phyloP scores from a whole-genome alignment of 495 filamentous ascomycete genomes.

The Pseudoneurospora amorphoporcata region DNA sequence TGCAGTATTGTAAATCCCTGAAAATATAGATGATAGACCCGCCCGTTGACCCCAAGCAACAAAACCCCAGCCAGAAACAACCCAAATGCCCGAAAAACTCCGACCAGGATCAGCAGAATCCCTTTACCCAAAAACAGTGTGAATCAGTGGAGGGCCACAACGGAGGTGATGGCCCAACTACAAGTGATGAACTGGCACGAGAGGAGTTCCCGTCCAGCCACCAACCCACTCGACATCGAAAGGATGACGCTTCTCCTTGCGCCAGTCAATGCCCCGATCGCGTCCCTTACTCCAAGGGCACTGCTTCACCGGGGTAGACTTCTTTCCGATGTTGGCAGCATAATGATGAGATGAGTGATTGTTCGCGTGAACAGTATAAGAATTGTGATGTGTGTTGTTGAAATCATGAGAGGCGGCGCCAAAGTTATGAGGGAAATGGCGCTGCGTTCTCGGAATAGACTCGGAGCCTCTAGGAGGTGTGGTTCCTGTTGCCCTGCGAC shows the following conservation, averaged over 20 bases:
- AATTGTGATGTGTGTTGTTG: slow-evolving; percentile 13
- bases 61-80: slow-evolving; percentile 8
- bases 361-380: slow-evolving; percentile 12
- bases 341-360: slow-evolving; percentile 18
- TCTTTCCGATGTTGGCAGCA: slow-evolving; percentile 8
- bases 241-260: slow-evolving; percentile 52
- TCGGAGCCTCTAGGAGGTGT: slow-evolving; percentile 33
- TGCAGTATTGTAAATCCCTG: slow-evolving; percentile 13
- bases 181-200: slow-evolving; percentile 37
- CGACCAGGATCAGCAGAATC: slow-evolving; percentile 20
- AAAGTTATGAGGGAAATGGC: slow-evolving; percentile 20
- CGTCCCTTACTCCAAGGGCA: slow-evolving; percentile 39
- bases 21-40: slow-evolving; percentile 11
- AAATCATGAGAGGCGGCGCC: slow-evolving; percentile 24
- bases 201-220: slow-evolving; percentile 46
- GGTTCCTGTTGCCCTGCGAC: slow-evolving; percentile 54
- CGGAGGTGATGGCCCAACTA: slow-evolving; percentile 36
- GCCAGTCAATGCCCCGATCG: slow-evolving; percentile 51
- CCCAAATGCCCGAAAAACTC: slow-evolving; percentile 10
- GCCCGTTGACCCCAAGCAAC: slow-evolving; percentile 3
- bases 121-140: slow-evolving; percentile 10
- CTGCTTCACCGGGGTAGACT: slow-evolving; percentile 25
- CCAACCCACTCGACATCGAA: slow-evolving; percentile 84
- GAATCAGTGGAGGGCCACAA: slow-evolving; percentile 18
- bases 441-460: slow-evolving; percentile 29